Percentiles rank a stretch among this genome's conserved stretches.
phyloP scores from a whole-genome alignment of 2,329 filamentous ascomycete genomes.

The Stylonectria norvegica region DNA sequence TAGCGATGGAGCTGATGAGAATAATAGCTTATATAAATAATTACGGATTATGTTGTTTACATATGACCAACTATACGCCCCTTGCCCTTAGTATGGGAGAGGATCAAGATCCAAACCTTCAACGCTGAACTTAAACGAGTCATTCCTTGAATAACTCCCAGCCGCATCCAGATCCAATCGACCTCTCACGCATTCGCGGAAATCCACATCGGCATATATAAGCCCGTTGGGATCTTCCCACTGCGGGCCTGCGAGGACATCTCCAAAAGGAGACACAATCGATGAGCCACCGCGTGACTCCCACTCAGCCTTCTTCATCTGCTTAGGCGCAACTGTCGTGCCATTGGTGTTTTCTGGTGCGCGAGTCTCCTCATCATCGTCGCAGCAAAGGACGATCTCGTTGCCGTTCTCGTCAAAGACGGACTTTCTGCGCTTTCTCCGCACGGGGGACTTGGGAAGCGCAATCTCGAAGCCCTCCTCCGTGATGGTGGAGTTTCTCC shows the following conservation, averaged over 20 bases:
- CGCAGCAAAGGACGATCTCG: constrained; percentile 47
- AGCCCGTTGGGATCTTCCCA: constrained; percentile 76
- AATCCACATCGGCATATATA: constrained; percentile 71
- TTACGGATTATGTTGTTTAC: too few species aligned
- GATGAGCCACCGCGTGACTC: constrained; percentile 74
- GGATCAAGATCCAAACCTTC: constrained; percentile 56
- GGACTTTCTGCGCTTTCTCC: constrained; percentile 36
- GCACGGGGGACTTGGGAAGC: constrained; percentile 32
- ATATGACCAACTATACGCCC: background rate
- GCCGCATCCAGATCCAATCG: constrained; percentile 79
- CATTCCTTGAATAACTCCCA: constrained; percentile 77
- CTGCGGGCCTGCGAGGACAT: constrained; percentile 75
- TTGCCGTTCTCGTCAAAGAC: constrained; percentile 53
- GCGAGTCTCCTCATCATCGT: constrained; percentile 18
- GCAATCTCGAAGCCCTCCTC: constrained; percentile 49
- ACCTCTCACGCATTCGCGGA: constrained; percentile 82
- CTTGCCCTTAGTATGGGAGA: constrained; percentile 45
- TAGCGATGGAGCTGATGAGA: background rate
- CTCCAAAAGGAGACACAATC: constrained; percentile 74
- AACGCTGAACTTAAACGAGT: constrained; percentile 60
- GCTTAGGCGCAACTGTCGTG: constrained; percentile 5
- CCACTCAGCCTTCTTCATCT: constrained; percentile 42
- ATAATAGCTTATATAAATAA: too few species aligned
- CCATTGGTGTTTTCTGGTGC: background rate
- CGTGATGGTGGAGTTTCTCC: constrained; percentile 39